phyloP scores from a whole-genome alignment of 257 asterid species.

The Ballota nigra region DNA sequence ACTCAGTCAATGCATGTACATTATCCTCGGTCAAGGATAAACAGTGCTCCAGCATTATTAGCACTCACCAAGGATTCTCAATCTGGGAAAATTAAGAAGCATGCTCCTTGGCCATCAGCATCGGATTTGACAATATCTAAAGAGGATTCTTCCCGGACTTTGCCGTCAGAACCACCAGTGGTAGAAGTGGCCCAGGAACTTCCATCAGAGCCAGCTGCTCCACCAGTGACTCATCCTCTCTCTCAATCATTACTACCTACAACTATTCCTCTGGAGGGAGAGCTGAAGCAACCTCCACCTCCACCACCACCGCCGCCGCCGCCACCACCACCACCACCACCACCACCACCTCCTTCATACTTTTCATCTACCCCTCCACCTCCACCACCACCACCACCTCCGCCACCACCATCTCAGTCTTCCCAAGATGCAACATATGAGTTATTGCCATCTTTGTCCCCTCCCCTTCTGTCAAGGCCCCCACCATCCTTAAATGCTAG shows the following conservation, averaged over 20 bases:
- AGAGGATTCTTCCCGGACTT: conserved; percentile 29
- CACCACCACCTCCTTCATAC: background rate
- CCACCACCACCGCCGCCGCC: background rate
- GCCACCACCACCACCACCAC: conserved; percentile 14
- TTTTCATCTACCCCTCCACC: conserved; percentile 13
- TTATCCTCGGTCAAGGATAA: conserved; percentile 84
- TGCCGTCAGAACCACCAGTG: conserved; percentile 26
- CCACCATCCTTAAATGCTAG: conserved; percentile 15
- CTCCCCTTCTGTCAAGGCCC: conserved; percentile 16
- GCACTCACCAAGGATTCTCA: conserved; percentile 55
- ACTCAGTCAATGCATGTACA: conserved; percentile 82
- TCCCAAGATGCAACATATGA: conserved; percentile 5
- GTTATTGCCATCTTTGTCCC: background rate
- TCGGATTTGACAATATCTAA: conserved; percentile 32
- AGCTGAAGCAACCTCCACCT: background rate
- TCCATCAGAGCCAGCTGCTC: conserved; percentile 26
- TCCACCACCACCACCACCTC: conserved; percentile 12
- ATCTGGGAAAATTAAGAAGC: conserved; percentile 53
- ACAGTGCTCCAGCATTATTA: conserved; percentile 80
- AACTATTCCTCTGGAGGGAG: conserved; percentile 4
- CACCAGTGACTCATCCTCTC: conserved; percentile 8
- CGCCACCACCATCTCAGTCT: background rate
- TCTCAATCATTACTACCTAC: conserved; percentile 24
- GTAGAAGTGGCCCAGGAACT: conserved; percentile 28
- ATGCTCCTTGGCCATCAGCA: conserved; percentile 42